Conservation (phyloP, 495 filamentous ascomycete species). For the Aspergillus saccharolyticus region DNA sequence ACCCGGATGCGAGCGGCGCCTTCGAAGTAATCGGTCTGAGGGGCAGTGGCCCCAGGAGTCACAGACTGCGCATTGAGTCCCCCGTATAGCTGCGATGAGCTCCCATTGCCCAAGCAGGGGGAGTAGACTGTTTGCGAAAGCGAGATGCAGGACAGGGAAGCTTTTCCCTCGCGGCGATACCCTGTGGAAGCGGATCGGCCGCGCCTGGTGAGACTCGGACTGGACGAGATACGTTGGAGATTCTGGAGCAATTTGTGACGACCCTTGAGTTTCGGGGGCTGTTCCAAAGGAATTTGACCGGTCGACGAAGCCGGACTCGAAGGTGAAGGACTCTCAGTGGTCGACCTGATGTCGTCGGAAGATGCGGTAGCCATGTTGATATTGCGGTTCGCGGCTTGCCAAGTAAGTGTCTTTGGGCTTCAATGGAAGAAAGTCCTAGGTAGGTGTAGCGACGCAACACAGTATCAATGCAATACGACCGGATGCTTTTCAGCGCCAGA, state of each 20-base stretch:
- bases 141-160: conserved; percentile 83
- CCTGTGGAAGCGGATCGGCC: conserved; percentile 52
- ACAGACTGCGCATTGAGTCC: conserved; percentile 52
- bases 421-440: neutral
- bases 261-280: conserved; percentile 61
- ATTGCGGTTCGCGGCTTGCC: neutral
- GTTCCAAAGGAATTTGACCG: conserved; percentile 45
- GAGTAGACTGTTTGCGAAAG: conserved; percentile 58
- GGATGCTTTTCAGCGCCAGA: conserved; percentile 9
- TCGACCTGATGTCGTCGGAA: conserved; percentile 24
- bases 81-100: conserved; percentile 58
- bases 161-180: conserved; percentile 62
- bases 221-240: conserved; percentile 85
- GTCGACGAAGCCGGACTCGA: conserved; percentile 27
- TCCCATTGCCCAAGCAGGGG: conserved; percentile 47
- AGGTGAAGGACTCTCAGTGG: conserved; percentile 23
- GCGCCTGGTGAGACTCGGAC: conserved; percentile 64
- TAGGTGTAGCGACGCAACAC: neutral
- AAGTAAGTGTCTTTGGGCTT: neutral
- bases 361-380: conserved; percentile 28
- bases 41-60: conserved; percentile 55
- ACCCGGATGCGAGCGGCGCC: conserved; percentile 47
- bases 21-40: conserved; percentile 29
- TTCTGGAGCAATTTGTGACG: conserved; percentile 70
- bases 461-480: neutral